phyloP scores from a whole-genome alignment of 441 rosid species.

The Populus hybrid region DNA sequence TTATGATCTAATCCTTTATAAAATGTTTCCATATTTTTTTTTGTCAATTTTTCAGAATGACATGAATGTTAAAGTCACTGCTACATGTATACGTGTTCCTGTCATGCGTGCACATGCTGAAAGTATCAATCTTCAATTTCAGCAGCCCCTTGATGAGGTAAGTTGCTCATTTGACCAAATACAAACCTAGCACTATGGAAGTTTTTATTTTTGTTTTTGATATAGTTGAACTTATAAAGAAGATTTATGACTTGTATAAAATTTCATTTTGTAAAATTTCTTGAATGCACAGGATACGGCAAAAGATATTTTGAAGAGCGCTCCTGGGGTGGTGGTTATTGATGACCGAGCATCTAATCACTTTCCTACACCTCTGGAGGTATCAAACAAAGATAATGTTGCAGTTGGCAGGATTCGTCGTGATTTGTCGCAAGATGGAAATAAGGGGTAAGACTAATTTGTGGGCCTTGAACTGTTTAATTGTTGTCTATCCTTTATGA shows the following conservation, averaged over 20 bases:
- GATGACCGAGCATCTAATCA: slow-evolving; percentile 75
- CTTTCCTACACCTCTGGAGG: slow-evolving; percentile 89
- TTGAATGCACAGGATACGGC: slow-evolving; percentile 60
- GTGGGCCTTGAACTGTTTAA: not conserved
- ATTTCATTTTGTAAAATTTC: not conserved
- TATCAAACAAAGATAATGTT: slow-evolving; percentile 85
- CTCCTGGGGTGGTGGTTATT: slow-evolving; percentile 80
- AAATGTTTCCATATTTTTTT: not conserved
- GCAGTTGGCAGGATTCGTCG: slow-evolving; percentile 91
- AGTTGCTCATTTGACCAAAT: not conserved
- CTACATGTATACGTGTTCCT: slow-evolving; percentile 94
- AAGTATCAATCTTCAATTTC: slow-evolving; percentile 93
- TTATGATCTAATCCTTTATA: not conserved
- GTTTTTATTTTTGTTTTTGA: not conserved
- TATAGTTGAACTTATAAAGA: not conserved
- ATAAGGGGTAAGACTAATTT: slow-evolving; percentile 51
- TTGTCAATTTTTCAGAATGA: slow-evolving; percentile 47
- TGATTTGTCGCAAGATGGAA: slow-evolving; percentile 81
- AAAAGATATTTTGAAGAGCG: slow-evolving; percentile 64
- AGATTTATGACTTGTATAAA: not conserved
- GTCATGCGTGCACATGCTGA: slow-evolving; percentile 99
- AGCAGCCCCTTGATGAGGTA: slow-evolving; percentile 95
- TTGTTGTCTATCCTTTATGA: not conserved
- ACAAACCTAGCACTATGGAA: not conserved
- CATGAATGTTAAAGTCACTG: slow-evolving; percentile 78